Base-by-base conservation (phyloP, 306 rosid species). In the Casuarina glauca region DNA sequence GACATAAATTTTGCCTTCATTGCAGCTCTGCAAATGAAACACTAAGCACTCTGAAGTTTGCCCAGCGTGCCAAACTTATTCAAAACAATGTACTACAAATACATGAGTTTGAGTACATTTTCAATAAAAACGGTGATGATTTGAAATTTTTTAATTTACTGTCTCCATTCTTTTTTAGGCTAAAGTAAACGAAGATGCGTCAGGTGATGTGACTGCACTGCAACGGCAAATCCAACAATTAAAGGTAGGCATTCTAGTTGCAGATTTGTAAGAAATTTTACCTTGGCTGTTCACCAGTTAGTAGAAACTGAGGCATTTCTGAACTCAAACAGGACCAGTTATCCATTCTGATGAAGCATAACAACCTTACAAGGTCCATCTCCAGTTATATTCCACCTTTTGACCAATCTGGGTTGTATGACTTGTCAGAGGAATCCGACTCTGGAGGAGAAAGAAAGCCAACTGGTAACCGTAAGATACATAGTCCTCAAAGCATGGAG, bases 1-100 rank as follows among this genome's bases (percentile, higher is more conserved):
- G 32, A 81, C 70, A 12, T 71, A 67, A 70, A 49, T 46, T 67
- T 77, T 88, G 80, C 74, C 86, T 84, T 61, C 53, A 76, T 60
- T 81, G 84, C 89, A 95, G 97, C 87, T 88, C 97, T 75, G 90
- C 96, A 70, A 87, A 89, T 67, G 98, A 95, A 89, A 95, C 97
- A 32, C 84, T 92, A 64, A 90, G 98, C 91, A 92, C 98, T 79
- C 89, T 92, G 73, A 95, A 95, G 92, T 95, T 95, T 89, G 95
- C 97, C 69, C 98, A 95, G 88, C 98, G 98, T 76, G 97, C 97
- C 88, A 95, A 95, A 85, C 91, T 92, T 84, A 92, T 95, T 75
- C 97, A 92, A 84, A 95, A 95, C 79, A 92, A 95, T 89, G 98
- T 95, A 92, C 79, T 74, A 78, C 46, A 78, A 46, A 71, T 64